Conservation (phyloP, 805 yeast species). For the Saccharomycopsis olivae region DNA sequence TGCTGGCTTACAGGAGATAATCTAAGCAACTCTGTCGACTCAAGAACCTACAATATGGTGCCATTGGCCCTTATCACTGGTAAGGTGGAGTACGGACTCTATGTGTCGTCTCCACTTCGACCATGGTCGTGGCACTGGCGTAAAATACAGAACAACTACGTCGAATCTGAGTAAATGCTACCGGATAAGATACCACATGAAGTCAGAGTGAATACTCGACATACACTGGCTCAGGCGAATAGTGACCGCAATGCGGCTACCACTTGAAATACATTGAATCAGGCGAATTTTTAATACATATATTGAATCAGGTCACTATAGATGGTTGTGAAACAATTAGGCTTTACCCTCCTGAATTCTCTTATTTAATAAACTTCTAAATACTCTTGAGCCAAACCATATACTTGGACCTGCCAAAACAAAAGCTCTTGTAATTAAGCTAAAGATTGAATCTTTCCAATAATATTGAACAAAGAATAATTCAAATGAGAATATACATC, state of each 20-base stretch:
- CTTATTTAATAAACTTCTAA: constrained; percentile 32
- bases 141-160: constrained; percentile 35
- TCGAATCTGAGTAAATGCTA: background rate
- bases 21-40: constrained; percentile 75
- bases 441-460: constrained; percentile 48
- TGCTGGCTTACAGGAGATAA: constrained; percentile 98
- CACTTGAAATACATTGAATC: too few species aligned
- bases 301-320: background rate
- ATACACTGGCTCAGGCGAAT: too few species aligned
- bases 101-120: constrained; percentile 37
- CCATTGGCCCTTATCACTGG: constrained; percentile 88
- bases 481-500: constrained; percentile 41
- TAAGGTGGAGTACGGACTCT: constrained; percentile 65
- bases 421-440: constrained; percentile 37
- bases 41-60: constrained; percentile 79
- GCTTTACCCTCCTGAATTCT: constrained; percentile 2
- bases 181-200: too few species aligned
- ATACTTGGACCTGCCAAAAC: constrained; percentile 44
- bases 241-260: too few species aligned
- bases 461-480: constrained; percentile 46
- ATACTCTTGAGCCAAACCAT: constrained; percentile 54
- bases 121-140: constrained; percentile 39
- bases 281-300: background rate
- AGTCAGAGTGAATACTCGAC: too few species aligned
- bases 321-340: too few species aligned